Evolutionary conservation across 495 filamentous ascomycete species (phyloP), one percentile per base, ranked within the genome.

Genomic region (Aspergillus bertholletiae): DNA sequence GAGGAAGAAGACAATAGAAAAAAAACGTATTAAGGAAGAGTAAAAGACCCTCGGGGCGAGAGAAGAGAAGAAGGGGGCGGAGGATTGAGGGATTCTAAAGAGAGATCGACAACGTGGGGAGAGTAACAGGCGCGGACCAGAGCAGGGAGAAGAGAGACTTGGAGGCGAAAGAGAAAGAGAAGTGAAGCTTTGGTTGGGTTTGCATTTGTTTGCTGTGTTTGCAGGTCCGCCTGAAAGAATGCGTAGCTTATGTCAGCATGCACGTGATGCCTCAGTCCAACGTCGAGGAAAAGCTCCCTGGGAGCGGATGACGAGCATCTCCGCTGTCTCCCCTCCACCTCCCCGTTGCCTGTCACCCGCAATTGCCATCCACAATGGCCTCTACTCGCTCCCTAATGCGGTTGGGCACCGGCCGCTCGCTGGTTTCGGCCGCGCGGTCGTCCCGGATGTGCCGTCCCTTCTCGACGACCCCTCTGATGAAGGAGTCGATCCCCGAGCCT

Each of bases 311-410:
- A 28, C 46, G 46, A 32, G 30, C 53, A 47, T 39, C 45, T 46
- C 65, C 56, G 64, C 62, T 58, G 53, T 55, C 57, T 40, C 60
- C 51, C 43, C 46, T 54, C 60, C 54, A 49, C 45, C 47, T 56
- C 55, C 37, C 24, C 50, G 44, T 57, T 59, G 58, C 53, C 43
- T 39, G 59, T 50, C 49, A 52, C 26, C 56, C 54, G 50, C 40
- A 30, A 44, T 47, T 41, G 27, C 40, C 66, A 41, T 69, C 54
- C 67, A 71, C 66, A 60, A 78, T 72, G 71, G 71, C 73, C 69
- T 71, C 68, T 65, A 61, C 75, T 70, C 79, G 68, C 70, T 87
- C 87, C 74, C 74, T 86, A 72, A 84, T 83, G 80, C 84, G 82
- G 76, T 68, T 86, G 72, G 80, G 81, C 65, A 74, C 80, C 69